phyloP scores from a whole-genome alignment of 257 asterid genomes.

The Solanum sitiens region DNA sequence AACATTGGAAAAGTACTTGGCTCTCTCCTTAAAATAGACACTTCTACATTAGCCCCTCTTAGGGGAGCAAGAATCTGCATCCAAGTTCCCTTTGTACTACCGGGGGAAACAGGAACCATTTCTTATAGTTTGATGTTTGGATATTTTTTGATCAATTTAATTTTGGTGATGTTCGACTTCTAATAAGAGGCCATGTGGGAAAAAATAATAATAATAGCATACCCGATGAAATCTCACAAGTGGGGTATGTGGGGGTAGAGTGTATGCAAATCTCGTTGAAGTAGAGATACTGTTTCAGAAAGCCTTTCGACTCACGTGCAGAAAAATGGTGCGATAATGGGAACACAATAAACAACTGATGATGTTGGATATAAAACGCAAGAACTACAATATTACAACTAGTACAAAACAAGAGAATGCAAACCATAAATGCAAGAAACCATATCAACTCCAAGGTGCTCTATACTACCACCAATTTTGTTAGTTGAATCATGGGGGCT shows the following conservation, averaged over 20 bases:
- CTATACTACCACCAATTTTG: not conserved
- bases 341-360: too few species aligned
- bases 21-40: too few species aligned
- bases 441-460: not conserved
- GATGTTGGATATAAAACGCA: not conserved
- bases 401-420: not conserved
- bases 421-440: not conserved
- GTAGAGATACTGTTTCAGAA: rapidly evolving
- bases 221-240: not conserved
- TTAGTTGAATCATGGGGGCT: too few species aligned
- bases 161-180: not conserved
- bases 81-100: not conserved
- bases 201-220: too few species aligned
- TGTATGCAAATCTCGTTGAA: not conserved
- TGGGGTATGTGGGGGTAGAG: not conserved
- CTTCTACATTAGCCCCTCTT: too few species aligned
- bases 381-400: not conserved
- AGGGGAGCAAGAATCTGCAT: too few species aligned
- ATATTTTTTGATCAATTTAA: not conserved
- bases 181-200: not conserved
- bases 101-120: not conserved
- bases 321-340: too few species aligned
- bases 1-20: not conserved
- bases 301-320: too few species aligned
- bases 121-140: not conserved